These are phyloP conservation scores for Sporobolomyces phaffii DNA, from an alignment of 768 basidiomycete genomes.

Conservation along the genomic window DNA sequence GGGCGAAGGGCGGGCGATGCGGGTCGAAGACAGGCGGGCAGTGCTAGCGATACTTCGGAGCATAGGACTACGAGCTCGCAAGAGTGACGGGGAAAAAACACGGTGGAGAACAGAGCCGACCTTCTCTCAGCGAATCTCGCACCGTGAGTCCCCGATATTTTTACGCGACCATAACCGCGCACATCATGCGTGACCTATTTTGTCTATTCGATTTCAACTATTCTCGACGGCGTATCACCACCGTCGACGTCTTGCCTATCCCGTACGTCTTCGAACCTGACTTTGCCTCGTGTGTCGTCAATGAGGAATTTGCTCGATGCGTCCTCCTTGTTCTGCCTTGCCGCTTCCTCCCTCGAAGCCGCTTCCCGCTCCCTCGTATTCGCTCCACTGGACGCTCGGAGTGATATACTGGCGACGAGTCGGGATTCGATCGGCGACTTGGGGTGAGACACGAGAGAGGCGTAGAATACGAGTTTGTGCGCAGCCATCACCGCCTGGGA, in stretches of 20 bases:
- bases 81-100: background rate
- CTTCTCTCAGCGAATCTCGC: background rate
- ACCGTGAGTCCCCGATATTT: background rate
- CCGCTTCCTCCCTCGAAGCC: background rate
- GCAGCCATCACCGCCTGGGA: slow-evolving; percentile 23
- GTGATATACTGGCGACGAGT: background rate
- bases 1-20: background rate
- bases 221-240: background rate
- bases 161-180: background rate
- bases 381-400: background rate
- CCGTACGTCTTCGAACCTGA: background rate
- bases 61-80: background rate
- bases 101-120: background rate
- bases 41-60: slow-evolving; percentile 4
- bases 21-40: background rate
- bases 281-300: background rate
- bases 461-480: slow-evolving; percentile 29
- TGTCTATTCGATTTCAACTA: slow-evolving; percentile 23
- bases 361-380: background rate
- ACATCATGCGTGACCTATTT: background rate
- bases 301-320: background rate
- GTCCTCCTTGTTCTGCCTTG: background rate
- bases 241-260: background rate
- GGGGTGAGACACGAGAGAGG: background rate
- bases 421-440: background rate